A percentile compares a stretch with the other conserved stretches of the same genome.
phyloP scores from a whole-genome alignment of 2,329 filamentous ascomycete species.

The Calycina marina region DNA sequence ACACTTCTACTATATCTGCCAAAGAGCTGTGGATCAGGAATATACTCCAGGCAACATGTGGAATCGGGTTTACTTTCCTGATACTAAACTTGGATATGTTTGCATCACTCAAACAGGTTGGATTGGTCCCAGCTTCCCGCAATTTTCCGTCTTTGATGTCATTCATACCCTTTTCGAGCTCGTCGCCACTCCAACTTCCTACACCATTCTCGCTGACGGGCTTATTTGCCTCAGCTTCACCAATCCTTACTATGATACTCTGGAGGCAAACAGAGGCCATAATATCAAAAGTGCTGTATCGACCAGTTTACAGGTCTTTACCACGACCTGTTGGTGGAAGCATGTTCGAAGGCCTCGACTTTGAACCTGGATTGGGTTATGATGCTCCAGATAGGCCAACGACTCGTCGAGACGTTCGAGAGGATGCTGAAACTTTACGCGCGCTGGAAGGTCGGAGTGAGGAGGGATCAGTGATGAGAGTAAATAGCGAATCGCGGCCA shows the following conservation, averaged over 20 bases:
- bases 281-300: conserved; percentile 15
- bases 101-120: conserved; percentile 21
- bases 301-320: conserved; percentile 17
- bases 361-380: conserved; percentile 11
- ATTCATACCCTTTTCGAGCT: conserved; percentile 18
- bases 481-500: no score
- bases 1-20: no score
- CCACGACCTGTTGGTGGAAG: conserved; percentile 19
- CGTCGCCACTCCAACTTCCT: conserved; percentile 16
- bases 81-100: conserved; percentile 20
- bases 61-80: conserved; percentile 16
- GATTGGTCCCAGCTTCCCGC: conserved; percentile 13
- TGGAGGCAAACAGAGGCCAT: conserved; percentile 15
- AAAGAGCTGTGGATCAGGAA: no score
- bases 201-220: conserved; percentile 6
- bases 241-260: conserved; percentile 15
- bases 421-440: conserved; percentile 18
- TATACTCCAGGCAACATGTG: conserved; percentile 6
- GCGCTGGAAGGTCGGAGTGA: conserved; percentile 21
- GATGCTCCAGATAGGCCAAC: conserved; percentile 11
- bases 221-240: conserved; percentile 10
- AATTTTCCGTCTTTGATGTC: conserved; percentile 14
- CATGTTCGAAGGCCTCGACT: conserved; percentile 14
- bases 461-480: conserved; percentile 9
- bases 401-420: conserved; percentile 5